A percentile compares a stretch with the other conserved stretches of the same genome.
phyloP scores from a whole-genome alignment of 352 stramenopile species.

The Pythium grandisporangium region DNA sequence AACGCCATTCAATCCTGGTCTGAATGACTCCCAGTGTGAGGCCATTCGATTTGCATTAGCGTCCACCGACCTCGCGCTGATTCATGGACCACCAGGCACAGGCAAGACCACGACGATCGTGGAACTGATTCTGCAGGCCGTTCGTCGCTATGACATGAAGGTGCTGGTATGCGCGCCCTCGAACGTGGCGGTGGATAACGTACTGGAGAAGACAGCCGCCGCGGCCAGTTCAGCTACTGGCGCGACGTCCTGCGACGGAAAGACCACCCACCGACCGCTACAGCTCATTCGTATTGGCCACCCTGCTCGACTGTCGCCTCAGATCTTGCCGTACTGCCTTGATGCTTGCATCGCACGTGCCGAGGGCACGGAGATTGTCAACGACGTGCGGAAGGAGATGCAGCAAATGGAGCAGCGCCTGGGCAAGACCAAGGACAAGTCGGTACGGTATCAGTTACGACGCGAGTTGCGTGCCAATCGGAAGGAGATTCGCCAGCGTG shows the following conservation, averaged over 20 bases:
- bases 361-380: slow-evolving; percentile 94
- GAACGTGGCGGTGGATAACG: slow-evolving; percentile 98
- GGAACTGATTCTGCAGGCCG: slow-evolving; percentile 93
- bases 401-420: slow-evolving; percentile 41
- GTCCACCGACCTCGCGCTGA: slow-evolving; percentile 84
- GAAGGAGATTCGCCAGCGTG: slow-evolving; percentile 91
- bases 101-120: slow-evolving; percentile 97
- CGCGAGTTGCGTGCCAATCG: slow-evolving; percentile 87
- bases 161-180: slow-evolving; percentile 96
- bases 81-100: slow-evolving; percentile 90
- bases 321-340: slow-evolving; percentile 90
- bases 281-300: slow-evolving; percentile 86
- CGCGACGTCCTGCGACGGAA: no score
- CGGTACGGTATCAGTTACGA: slow-evolving; percentile 29
- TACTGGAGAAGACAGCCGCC: slow-evolving; percentile 93
- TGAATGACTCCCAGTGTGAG: slow-evolving; percentile 74
- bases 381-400: slow-evolving; percentile 92
- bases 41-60: slow-evolving; percentile 74
- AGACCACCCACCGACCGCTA: slow-evolving; percentile 22
- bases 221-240: no score
- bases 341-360: slow-evolving; percentile 88
- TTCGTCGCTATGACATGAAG: slow-evolving; percentile 73
- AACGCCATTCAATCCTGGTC: slow-evolving; percentile 27
- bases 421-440: slow-evolving; percentile 48
- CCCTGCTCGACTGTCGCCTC: slow-evolving; percentile 88